Conservation (phyloP, 331 rosid genomes). For the Telfairia occidentalis region DNA sequence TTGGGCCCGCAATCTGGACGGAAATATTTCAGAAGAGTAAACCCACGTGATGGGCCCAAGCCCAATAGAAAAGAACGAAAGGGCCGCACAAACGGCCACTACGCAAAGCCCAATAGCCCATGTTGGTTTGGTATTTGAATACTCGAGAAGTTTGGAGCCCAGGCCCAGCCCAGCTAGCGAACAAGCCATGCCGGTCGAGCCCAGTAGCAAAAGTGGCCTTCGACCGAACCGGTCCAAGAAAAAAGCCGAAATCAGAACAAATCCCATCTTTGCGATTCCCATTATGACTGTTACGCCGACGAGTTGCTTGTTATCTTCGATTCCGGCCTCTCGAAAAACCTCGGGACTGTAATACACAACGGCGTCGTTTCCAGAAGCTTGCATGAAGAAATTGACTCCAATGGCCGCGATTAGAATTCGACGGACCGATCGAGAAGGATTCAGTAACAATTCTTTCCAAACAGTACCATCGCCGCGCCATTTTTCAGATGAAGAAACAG, state of each 20-base stretch:
- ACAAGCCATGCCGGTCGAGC: constrained; percentile 53
- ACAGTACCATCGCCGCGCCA: constrained; percentile 39
- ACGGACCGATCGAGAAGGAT: constrained; percentile 35
- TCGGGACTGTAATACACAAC: constrained; percentile 71
- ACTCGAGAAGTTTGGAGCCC: constrained; percentile 36
- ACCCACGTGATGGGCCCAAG: constrained; percentile 87
- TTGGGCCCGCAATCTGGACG: constrained; percentile 30
- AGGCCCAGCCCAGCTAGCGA: constrained; percentile 49
- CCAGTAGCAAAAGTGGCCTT: constrained; percentile 52
- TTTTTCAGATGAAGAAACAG: constrained; percentile 23
- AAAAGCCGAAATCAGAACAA: constrained; percentile 44
- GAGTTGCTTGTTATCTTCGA: constrained; percentile 34
- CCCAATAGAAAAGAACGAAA: constrained; percentile 67
- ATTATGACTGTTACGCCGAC: constrained; percentile 59
- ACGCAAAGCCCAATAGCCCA: constrained; percentile 54
- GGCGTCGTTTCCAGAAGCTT: constrained; percentile 80
- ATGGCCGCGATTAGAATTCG: constrained; percentile 54
- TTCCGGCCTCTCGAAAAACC: constrained; percentile 50
- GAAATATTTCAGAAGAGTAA: constrained; percentile 57
- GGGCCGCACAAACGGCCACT: constrained; percentile 43
- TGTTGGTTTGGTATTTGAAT: constrained; percentile 18
- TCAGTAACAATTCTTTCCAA: constrained; percentile 48
- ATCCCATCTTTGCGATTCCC: constrained; percentile 50
- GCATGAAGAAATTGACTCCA: constrained; percentile 82
- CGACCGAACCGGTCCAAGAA: constrained; percentile 58